Base-by-base conservation (phyloP, 805 yeast genomes). In the Hanseniaspora jakobsenii region DNA sequence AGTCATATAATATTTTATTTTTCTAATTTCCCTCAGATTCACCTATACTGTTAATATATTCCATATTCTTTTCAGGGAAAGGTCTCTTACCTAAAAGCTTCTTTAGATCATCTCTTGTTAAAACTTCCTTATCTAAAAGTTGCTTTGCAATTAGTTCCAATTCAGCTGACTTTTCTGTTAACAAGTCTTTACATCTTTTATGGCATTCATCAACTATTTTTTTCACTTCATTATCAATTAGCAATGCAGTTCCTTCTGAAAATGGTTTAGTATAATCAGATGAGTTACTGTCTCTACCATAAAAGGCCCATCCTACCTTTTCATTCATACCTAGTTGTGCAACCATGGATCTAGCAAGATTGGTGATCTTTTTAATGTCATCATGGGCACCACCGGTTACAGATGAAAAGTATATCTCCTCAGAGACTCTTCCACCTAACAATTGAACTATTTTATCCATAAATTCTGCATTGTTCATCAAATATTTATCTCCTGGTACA, bases 311-410 rank as follows among this genome's bases (percentile, higher is more conserved):
- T 5, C 95, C 96, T 42, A 87, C 67, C 56, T 75, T 72, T 6
- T 73, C 69, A n/a, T 91, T 79, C 94, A 86, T 84, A 24, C 95
- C 95, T 47, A 83, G 71, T 54, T 75, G 77, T 31, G 85, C 73
- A 26, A 87, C 94, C 96, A 87, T 87, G 17, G 79, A 76, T 53
- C 76, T 79, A 3, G 95, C 95, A 73, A 87, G 80, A 52, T 73
- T 76, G 1, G 95, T 86, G 30, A 86, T 83, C 58, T 87, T 84
- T 62, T 84, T 83, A 67, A 87, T 86, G 62, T 87, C 96, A 60
- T 86, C 95, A 35, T 81, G 75, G 0, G 93, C 95, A 48, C 96
- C 96, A 50, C 86, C 77, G 2, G 95, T 87, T 4, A 87, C 95
- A 1, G 86, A 73, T 34, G 73, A 73, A 60, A 86, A 87, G 61